A percentile compares a stretch with the other conserved stretches of the same genome.
Conservation (phyloP, 2,329 filamentous ascomycete genomes). For the Laburnicola sp. region DNA sequence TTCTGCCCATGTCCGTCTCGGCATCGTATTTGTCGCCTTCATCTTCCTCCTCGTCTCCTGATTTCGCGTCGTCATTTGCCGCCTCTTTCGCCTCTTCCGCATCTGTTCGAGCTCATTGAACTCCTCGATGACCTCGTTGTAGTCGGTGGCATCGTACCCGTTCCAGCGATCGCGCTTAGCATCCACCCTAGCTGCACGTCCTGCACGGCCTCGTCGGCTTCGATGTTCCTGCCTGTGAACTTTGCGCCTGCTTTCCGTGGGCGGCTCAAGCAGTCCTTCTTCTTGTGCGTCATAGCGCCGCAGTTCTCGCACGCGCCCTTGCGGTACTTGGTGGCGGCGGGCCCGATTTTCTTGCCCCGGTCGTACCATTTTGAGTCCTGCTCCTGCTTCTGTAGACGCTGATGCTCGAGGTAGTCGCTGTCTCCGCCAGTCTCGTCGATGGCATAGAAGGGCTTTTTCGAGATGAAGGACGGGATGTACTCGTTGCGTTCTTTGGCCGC, state of each 20-base stretch:
- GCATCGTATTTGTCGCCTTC: constrained; percentile 76
- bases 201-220: constrained; percentile 86
- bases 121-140: constrained; percentile 82
- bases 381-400: constrained; percentile 74
- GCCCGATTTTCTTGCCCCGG: constrained; percentile 78
- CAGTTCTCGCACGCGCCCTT: constrained; percentile 99
- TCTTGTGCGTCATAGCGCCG: constrained; percentile 94
- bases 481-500: constrained; percentile 86
- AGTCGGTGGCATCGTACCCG: constrained; percentile 90
- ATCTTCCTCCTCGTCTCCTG: constrained; percentile 54
- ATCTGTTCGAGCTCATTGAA: constrained; percentile 84
- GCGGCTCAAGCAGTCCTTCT: constrained; percentile 87
- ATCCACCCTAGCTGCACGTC: constrained; percentile 89
- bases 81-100: constrained; percentile 52
- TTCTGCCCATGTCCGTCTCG: constrained; percentile 93
- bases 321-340: constrained; percentile 92
- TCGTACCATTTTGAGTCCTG: constrained; percentile 88
- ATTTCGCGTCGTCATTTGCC: constrained; percentile 49
- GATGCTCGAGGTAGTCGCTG: constrained; percentile 92
- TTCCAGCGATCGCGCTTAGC: constrained; percentile 98
- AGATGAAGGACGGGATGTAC: constrained; percentile 98
- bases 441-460: constrained; percentile 96
- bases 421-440: constrained; percentile 70
- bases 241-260: constrained; percentile 87
- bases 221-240: constrained; percentile 90